phyloP scores from a whole-genome alignment of 768 basidiomycete species.

The Kondoa malvinella region DNA sequence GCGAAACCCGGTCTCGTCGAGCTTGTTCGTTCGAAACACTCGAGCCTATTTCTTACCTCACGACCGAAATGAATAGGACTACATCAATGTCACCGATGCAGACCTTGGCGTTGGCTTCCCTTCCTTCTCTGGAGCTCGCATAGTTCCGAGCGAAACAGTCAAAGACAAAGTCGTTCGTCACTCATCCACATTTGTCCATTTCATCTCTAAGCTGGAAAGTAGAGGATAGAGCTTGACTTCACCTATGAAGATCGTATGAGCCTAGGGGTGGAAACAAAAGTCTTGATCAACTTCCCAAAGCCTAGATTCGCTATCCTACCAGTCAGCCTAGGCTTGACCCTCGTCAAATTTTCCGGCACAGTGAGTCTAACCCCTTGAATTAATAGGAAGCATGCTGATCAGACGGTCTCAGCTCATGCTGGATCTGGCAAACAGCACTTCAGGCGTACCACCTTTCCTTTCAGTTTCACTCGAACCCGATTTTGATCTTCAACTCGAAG shows the following conservation, averaged over 20 bases:
- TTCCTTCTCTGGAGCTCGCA: constrained; percentile 50
- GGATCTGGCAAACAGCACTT: constrained; percentile 30
- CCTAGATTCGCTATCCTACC: constrained; percentile 37
- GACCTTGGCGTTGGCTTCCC: constrained; percentile 42
- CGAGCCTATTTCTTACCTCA: neutral
- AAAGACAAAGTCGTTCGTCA: neutral
- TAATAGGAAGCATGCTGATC: constrained; percentile 37
- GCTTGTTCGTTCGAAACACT: constrained; percentile 28
- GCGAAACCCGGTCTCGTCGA: constrained; percentile 26
- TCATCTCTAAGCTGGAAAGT: neutral
- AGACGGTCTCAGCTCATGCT: constrained; percentile 44
- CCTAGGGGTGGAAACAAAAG: constrained; percentile 37
- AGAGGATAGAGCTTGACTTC: constrained; percentile 71
- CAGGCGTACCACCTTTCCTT: constrained; percentile 41
- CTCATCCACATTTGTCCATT: constrained; percentile 18
- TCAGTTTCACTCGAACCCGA: constrained; percentile 69
- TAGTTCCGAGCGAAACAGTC: constrained; percentile 35
- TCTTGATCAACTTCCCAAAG: constrained; percentile 36
- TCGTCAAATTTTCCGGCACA: constrained; percentile 69
- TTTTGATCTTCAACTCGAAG: constrained; percentile 70
- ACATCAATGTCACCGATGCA: constrained; percentile 25
- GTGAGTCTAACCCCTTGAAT: constrained; percentile 43
- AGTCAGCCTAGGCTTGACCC: constrained; percentile 60
- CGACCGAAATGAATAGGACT: constrained; percentile 9
- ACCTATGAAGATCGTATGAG: constrained; percentile 69